phyloP scores from a whole-genome alignment of 108 stramenopile genomes.

The Fistulifera pelliculosa region DNA sequence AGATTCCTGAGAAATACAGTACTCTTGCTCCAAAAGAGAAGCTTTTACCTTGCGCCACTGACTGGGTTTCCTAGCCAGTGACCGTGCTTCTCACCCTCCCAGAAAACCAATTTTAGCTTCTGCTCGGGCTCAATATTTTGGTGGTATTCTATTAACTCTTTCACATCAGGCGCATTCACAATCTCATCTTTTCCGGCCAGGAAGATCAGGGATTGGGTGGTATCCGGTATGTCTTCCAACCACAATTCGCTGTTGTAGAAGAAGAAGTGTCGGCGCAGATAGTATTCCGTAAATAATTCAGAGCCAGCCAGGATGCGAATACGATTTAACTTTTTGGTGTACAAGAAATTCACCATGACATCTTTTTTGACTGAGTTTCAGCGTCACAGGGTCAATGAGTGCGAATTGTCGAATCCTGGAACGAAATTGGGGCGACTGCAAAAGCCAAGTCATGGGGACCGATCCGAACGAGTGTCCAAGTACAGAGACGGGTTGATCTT shows the following conservation, averaged over 20 bases:
- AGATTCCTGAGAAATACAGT: no score
- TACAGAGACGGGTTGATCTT: conserved; percentile 22
- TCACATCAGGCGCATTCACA: conserved; percentile 48
- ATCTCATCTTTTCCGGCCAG: conserved; percentile 72
- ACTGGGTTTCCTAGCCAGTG: no score
- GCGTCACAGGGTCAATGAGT: conserved; percentile 80
- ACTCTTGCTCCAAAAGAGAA: no score
- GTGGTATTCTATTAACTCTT: conserved; percentile 5
- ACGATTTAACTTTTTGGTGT: conserved; percentile 25
- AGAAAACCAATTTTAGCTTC: no score
- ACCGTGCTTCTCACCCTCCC: no score
- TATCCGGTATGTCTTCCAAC: conserved; percentile 56
- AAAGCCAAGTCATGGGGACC: conserved; percentile 66
- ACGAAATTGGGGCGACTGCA: conserved; percentile 20
- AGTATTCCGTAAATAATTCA: conserved; percentile 76
- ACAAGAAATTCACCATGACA: conserved; percentile 78
- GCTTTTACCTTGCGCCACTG: no score
- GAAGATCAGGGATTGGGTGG: conserved; percentile 45
- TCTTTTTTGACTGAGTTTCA: conserved; percentile 75
- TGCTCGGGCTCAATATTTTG: no score
- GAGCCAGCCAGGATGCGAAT: conserved; percentile 51
- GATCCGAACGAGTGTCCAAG: conserved; percentile 85
- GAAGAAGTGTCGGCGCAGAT: conserved; percentile 75
- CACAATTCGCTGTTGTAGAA: conserved; percentile 88
- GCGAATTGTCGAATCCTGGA: conserved; percentile 36